Evolutionary conservation across 1,139 yeast genomes (phyloP).

Genomic region (Trichomonascaceae sp.): DNA sequence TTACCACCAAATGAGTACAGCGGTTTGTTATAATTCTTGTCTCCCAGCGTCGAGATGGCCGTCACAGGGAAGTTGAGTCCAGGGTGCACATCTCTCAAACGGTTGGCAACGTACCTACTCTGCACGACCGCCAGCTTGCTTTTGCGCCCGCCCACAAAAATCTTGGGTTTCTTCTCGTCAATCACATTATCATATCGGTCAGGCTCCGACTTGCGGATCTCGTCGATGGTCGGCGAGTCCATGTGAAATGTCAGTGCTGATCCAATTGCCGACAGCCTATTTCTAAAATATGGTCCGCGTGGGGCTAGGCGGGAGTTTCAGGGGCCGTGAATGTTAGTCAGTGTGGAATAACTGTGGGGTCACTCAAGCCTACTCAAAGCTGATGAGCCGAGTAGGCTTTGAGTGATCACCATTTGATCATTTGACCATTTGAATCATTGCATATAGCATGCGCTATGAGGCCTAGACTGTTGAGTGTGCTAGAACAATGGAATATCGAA

Average conservation of each 20-base stretch:
- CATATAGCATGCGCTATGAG: too few relatives aligned
- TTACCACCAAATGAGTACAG: conserved; percentile 93
- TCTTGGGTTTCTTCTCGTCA: conserved; percentile 10
- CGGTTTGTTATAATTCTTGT: conserved; percentile 73
- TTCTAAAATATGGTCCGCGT: too few relatives aligned
- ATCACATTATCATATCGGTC: conserved; percentile 11
- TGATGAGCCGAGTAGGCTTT: too few relatives aligned
- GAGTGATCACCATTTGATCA: too few relatives aligned
- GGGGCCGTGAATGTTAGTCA: too few relatives aligned
- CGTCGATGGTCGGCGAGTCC: neutral
- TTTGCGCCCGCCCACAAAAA: conserved; percentile 71
- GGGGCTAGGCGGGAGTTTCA: too few relatives aligned
- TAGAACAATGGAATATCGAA: too few relatives aligned
- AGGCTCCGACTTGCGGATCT: conserved; percentile 2
- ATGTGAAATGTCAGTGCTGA: neutral
- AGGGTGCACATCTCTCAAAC: conserved; percentile 49
- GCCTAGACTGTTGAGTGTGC: too few relatives aligned
- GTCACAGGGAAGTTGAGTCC: conserved; percentile 53
- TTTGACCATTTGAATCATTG: too few relatives aligned
- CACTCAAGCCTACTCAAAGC: too few relatives aligned
- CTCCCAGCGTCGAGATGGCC: conserved; percentile 81
- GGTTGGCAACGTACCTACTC: conserved; percentile 56
- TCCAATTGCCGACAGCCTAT: too few relatives aligned
- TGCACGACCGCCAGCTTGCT: conserved; percentile 80
- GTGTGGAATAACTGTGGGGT: too few relatives aligned